phyloP scores from a whole-genome alignment of 2,329 filamentous ascomycete genomes.

The Claviceps fusiformis region DNA sequence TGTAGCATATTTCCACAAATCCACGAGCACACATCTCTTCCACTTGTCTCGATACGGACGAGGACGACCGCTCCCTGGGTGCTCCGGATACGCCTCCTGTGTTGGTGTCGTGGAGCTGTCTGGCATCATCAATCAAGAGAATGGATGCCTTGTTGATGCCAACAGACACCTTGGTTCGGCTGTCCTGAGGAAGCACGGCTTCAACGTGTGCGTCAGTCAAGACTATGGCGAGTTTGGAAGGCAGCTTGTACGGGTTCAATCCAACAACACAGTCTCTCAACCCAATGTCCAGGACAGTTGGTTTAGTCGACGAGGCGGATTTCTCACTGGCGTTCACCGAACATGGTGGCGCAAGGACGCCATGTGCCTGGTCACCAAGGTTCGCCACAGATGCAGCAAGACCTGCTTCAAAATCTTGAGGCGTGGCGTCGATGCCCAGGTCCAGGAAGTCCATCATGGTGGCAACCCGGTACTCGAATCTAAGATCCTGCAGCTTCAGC shows the following conservation, averaged over 20 bases:
- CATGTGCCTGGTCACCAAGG: conserved; percentile 50
- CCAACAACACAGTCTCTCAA: conserved; percentile 73
- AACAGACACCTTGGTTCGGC: conserved; percentile 48
- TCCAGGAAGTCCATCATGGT: conserved; percentile 69
- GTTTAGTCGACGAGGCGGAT: conserved; percentile 29
- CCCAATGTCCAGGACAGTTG: conserved; percentile 57
- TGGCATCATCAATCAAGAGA: conserved; percentile 66
- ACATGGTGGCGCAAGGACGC: conserved; percentile 24
- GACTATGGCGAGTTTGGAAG: conserved; percentile 66
- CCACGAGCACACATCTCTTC: conserved; percentile 49
- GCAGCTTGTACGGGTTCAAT: conserved; percentile 62
- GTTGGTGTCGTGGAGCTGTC: conserved; percentile 13
- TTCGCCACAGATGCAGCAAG: conserved; percentile 71
- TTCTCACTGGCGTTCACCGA: conserved; percentile 6
- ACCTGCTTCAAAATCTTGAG: conserved; percentile 60
- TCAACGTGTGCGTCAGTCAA: conserved; percentile 64
- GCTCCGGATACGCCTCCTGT: conserved; percentile 6
- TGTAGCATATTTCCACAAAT: conserved; percentile 75
- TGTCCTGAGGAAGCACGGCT: conserved; percentile 51
- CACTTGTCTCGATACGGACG: conserved; percentile 36
- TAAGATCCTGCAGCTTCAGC: conserved; percentile 71
- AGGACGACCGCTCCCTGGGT: conserved; percentile 15
- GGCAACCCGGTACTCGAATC: conserved; percentile 78
- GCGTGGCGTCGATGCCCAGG: conserved; percentile 50
- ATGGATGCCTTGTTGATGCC: conserved; percentile 70